These are phyloP conservation scores for Cicer arietinum DNA, from an alignment of 306 rosid genomes.

Conservation along the genomic window DNA sequence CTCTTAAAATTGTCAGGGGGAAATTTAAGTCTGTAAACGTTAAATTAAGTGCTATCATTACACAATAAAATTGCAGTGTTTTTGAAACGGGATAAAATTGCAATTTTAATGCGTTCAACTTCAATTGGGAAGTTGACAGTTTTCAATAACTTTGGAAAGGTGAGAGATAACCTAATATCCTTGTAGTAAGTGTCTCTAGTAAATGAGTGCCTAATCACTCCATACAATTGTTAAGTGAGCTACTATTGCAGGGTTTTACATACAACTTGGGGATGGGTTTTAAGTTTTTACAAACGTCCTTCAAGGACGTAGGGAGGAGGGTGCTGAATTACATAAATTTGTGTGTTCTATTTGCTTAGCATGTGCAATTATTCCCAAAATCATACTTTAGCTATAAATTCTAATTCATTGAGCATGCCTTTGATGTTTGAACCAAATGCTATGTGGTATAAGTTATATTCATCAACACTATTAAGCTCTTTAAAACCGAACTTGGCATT, in stretches of 20 bases:
- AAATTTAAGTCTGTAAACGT: neutral
- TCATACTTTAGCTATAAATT: neutral
- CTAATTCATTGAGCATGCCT: neutral
- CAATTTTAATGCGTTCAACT: neutral
- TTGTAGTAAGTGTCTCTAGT: neutral
- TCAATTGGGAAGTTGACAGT: neutral
- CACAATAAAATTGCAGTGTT: neutral
- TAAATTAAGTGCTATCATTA: neutral
- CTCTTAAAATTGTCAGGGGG: neutral
- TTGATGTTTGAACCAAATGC: constrained; percentile 10
- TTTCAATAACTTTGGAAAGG: neutral
- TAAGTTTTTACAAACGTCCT: neutral
- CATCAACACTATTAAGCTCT: neutral
- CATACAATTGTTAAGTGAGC: neutral
- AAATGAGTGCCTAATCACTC: neutral
- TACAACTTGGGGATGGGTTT: neutral
- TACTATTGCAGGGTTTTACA: neutral
- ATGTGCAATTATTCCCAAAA: neutral
- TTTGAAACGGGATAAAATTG: too few species aligned
- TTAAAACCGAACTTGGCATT: neutral
- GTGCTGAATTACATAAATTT: neutral
- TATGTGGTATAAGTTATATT: neutral
- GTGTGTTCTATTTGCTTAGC: neutral
- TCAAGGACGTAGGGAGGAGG: too few species aligned
- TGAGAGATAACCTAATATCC: neutral